Conservation (phyloP, 2,329 filamentous ascomycete species). For the Talaromyces sp. region DNA sequence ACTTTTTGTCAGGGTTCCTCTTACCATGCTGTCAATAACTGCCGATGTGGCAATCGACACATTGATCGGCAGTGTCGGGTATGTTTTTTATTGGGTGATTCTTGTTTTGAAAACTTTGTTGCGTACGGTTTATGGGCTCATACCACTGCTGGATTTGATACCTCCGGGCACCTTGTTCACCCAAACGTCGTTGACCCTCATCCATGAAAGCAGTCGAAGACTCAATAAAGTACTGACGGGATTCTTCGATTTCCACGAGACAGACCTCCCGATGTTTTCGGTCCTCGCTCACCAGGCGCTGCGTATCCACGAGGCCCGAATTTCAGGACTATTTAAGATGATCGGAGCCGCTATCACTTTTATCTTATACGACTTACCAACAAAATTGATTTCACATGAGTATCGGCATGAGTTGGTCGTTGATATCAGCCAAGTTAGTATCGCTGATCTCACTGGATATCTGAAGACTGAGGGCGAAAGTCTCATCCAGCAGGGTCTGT, state of each 20-base stretch:
- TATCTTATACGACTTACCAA: slow-evolving; percentile 35
- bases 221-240: slow-evolving; percentile 33
- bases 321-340: slow-evolving; percentile 39
- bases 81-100: slow-evolving; percentile 38
- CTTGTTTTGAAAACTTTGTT: slow-evolving; percentile 29
- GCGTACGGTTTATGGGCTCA: slow-evolving; percentile 28
- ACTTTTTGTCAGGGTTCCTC: slow-evolving; percentile 62
- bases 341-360: slow-evolving; percentile 40
- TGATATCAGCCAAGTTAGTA: slow-evolving; percentile 15
- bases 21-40: slow-evolving; percentile 66
- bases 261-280: slow-evolving; percentile 72
- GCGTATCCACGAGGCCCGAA: slow-evolving; percentile 53
- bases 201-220: slow-evolving; percentile 38
- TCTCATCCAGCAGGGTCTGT: not conserved
- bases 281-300: slow-evolving; percentile 70
- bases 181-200: slow-evolving; percentile 37
- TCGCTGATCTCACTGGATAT: slow-evolving; percentile 16
- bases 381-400: slow-evolving; percentile 26
- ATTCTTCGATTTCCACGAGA: slow-evolving; percentile 41
- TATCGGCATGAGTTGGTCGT: slow-evolving; percentile 19
- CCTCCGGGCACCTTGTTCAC: slow-evolving; percentile 32
- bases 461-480: slow-evolving; percentile 18
- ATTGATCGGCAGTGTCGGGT: slow-evolving; percentile 61
- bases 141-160: slow-evolving; percentile 34
- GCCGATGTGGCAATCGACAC: slow-evolving; percentile 79